Base-by-base conservation (phyloP, 116 monocot genomes). In the Zostera marina region DNA sequence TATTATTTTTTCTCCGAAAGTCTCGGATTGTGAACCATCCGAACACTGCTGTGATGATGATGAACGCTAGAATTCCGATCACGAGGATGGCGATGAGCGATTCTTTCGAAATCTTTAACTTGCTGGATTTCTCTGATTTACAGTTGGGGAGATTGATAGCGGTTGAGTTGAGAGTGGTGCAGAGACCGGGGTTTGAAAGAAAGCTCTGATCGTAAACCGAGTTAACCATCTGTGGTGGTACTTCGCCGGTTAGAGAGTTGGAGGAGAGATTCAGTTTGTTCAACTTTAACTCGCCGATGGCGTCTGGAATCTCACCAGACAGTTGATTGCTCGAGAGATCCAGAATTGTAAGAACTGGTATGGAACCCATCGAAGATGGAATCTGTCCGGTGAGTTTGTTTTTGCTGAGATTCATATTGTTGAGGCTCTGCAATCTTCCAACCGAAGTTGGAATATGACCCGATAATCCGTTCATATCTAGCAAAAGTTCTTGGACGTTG, bases 271-370 rank as follows among this genome's bases (percentile, higher is more conserved):
- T 75, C 52, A 93, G 79, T 26, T 14, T 48, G 41, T 66, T 73
- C 39, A 87, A 62, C 26, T 42, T 73, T 15, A 72, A 64, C 7
- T 51, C 64, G 11, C 66, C 72, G 16, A 87, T 20, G 11, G 7
- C n/a, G 3, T 63, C 0, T 13, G 88, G 83, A 7, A 93, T 79
- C 22, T 41, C 12, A 44, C 84, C 84, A 23, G 77, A 74, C 52
- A 93, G 63, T 17, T 62, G 65, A 69, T 93, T 93, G 42, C 61
- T 59, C 8, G 88, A 93, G 7, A 93, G 84, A 41, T 93, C 88
- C 3, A 93, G 68, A 2, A 60, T 48, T 7, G 64, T 81, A 17
- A 54, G 47, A 25, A 57, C 54, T 9, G 73, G 80, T 40, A 92
- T 51, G 0, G 66, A 66, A 8, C 83, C 80, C 16, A 92, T 69